Evolutionary conservation across 495 filamentous ascomycete genomes (phyloP).

Genomic region (Aspergillus hancockii): DNA sequence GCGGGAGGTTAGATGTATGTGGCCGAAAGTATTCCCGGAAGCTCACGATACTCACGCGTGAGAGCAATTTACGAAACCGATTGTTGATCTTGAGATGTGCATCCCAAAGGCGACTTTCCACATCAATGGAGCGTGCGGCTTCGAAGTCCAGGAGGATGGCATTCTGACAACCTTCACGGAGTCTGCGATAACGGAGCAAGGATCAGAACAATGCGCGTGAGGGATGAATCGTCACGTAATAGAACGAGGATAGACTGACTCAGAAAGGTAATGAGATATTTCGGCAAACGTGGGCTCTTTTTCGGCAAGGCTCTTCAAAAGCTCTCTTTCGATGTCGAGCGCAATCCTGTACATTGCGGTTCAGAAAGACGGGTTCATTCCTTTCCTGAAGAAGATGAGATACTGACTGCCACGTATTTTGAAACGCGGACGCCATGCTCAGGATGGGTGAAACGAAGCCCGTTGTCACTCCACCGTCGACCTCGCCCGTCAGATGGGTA

Average conservation of each 20-base stretch:
- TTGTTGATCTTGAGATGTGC: constrained; percentile 74
- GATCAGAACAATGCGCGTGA: constrained; percentile 22
- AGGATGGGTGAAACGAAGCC: constrained; percentile 22
- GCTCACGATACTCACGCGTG: constrained; percentile 40
- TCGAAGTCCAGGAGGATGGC: constrained; percentile 75
- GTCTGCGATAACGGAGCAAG: constrained; percentile 45
- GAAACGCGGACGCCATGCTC: constrained; percentile 52
- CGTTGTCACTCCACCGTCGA: constrained; percentile 52
- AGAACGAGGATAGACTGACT: constrained; percentile 46
- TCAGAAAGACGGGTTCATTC: constrained; percentile 19
- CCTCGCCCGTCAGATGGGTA: constrained; percentile 57
- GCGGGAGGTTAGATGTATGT: constrained; percentile 15
- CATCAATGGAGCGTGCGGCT: constrained; percentile 59
- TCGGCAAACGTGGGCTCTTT: constrained; percentile 58
- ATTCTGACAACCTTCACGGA: constrained; percentile 67
- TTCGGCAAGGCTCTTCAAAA: constrained; percentile 50
- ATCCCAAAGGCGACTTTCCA: constrained; percentile 76
- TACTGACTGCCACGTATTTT: constrained; percentile 55
- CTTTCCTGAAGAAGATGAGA: constrained; percentile 6
- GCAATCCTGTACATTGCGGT: constrained; percentile 38
- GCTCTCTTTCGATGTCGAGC: constrained; percentile 48
- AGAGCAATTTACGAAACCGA: constrained; percentile 67
- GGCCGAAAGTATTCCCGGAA: background rate
- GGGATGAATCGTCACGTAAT: background rate
- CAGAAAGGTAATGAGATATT: constrained; percentile 57